Base-by-base conservation (phyloP, 2,329 filamentous ascomycete genomes). In the Calcarisporium arbuscula region DNA sequence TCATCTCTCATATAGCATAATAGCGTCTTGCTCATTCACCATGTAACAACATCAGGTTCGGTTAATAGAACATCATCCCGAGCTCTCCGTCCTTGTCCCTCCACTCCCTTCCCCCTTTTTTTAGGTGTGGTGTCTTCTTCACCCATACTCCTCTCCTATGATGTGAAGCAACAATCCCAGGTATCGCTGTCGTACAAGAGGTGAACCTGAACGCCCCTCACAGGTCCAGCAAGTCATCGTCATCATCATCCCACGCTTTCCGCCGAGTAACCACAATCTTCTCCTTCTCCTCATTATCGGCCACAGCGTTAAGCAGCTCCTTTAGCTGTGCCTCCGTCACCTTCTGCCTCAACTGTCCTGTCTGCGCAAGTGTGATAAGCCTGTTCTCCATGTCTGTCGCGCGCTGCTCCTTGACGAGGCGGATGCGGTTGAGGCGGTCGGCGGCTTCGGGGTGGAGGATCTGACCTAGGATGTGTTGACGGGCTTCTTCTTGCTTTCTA, bases 401-500 rank as follows among this genome's bases (percentile, higher is more conserved):
- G 52, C 92, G 85, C 49, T 82, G 81, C 58, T 89, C 87, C 65
- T 96, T 96, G 55, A 98, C 92, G 41, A 98, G 80, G 21, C 90
- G 83, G 65, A 98, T 96, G 46, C 92, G 86, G 38, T 86, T 87
- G 2, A 98, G 75, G 11, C 92, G 85, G 65, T 98, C 92, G 41
- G 87, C 85, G 14, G 92, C 92, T 54, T 90, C 87, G 47, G 92
- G 92, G 52, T 89, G 82, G 42, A 98, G 85, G 67, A 98, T 96
- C 63, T 96, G 92, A 49, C 75, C 77, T 43, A 98, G 80, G 49
- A 95, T 83, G 40, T 77, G 72, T 51, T 79, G 68, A 40, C 87
- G 83, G 25, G 82, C 81, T 58, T 90, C 85, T 45, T 76, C 72
- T 48, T 75, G 64, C 53, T 66, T 58, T 46, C 62, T 72, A 47